Evolutionary conservation across 495 filamentous ascomycete genomes (phyloP).

Genomic region (Neurospora terricola): DNA sequence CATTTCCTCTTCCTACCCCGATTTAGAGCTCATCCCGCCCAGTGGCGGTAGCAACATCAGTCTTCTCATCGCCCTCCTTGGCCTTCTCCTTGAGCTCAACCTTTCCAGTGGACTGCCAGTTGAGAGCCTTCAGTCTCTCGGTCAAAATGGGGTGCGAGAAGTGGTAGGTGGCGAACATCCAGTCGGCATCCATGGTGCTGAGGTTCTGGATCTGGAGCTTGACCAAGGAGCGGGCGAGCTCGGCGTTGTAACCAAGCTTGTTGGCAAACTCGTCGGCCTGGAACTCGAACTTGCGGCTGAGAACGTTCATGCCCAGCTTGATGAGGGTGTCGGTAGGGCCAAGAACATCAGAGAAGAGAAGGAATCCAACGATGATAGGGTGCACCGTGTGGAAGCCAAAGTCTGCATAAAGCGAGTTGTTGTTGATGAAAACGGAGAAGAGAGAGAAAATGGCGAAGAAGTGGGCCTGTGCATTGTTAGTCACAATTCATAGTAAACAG

Average conservation of each 20-base stretch:
- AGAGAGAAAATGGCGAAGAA: conserved; percentile 94
- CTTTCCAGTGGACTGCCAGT: conserved; percentile 52
- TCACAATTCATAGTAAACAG: background rate
- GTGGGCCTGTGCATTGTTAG: conserved; percentile 44
- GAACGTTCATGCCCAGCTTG: conserved; percentile 91
- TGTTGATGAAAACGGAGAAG: conserved; percentile 96
- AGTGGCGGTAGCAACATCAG: conserved; percentile 21
- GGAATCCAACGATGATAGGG: conserved; percentile 92
- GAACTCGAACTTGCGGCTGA: conserved; percentile 89
- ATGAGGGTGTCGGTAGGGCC: conserved; percentile 84
- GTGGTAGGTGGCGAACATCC: conserved; percentile 95
- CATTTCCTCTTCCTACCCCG: background rate
- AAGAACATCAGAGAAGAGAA: conserved; percentile 90
- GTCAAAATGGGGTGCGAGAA: conserved; percentile 95
- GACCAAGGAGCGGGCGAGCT: conserved; percentile 79
- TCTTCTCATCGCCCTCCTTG: conserved; percentile 16
- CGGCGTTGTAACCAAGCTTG: conserved; percentile 71
- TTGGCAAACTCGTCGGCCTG: conserved; percentile 88
- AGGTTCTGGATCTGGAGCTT: conserved; percentile 98
- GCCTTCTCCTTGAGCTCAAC: conserved; percentile 31
- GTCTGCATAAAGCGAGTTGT: conserved; percentile 75
- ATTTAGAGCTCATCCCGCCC: conserved; percentile 28
- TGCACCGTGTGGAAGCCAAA: conserved; percentile 82
- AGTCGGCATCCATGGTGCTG: conserved; percentile 97
- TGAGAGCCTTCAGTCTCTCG: conserved; percentile 81